Base-by-base conservation (phyloP, 257 asterid species). In the Scutellaria galericulata region DNA sequence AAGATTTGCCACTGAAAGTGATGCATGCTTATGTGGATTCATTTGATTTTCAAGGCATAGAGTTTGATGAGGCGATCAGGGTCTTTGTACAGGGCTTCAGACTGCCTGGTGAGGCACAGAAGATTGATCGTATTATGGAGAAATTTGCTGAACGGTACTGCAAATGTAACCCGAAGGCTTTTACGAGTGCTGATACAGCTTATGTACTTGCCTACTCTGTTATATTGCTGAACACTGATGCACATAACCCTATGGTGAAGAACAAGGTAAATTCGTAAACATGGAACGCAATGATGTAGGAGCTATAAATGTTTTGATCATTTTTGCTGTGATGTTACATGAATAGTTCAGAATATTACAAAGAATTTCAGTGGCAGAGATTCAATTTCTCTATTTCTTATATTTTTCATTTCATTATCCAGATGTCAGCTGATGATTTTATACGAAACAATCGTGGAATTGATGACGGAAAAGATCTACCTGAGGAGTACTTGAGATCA, bases 21-120 rank as follows among this genome's bases (percentile, higher is more conserved):
- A 95, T 95, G 99, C 99, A 95, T 76, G 96, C 96, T 7, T 95
- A 92, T 63, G 98, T 95, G 81, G 97, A 95, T 80, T 95, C 99
- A 60, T 95, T 95, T 82, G 98, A 92, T 61, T 95, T 95, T 80
- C 94, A 95, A 90, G 93, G 83, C 53, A 82, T 80, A 90, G 89
- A 90, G 81, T 95, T 92, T 71, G 99, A 95, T 66, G 99, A 95
- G 84, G 98, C 99, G 57, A 92, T 95, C 71, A 95, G 96, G 87
- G 86, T 71, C 76, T 87, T 95, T 79, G 82, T 95, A 65, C 97
- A 86, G 76, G 96, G 99, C 63, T 95, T 95, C 74, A 88, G 99
- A 73, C 71, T 95, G 82, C 99, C 99, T 71, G 99, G 99, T 52
- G 99, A 95, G 91, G 99, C 99, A 45, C 99, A 95, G 77, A 95